Conservation (phyloP, 257 asterid genomes). For the Fraxinus quadrangulata region DNA sequence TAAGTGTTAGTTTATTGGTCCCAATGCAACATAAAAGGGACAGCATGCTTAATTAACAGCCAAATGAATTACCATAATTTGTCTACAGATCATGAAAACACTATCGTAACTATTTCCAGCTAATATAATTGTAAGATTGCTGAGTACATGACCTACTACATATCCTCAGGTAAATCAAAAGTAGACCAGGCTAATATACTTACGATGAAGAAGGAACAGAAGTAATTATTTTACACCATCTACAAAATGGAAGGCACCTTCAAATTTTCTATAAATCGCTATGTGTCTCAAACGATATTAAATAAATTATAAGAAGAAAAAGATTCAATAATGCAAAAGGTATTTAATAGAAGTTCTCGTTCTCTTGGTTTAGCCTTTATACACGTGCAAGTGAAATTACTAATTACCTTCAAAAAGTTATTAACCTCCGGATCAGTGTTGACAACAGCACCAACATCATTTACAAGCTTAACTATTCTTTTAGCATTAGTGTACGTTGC, state of each 20-base stretch:
- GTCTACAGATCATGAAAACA: not conserved
- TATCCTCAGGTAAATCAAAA: not conserved
- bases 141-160: slow-evolving; percentile 8
- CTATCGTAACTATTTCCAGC: slow-evolving; percentile 6
- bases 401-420: slow-evolving; percentile 69
- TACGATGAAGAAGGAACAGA: not conserved
- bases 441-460: slow-evolving; percentile 91
- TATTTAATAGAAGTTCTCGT: not conserved
- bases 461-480: slow-evolving; percentile 92
- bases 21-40: not conserved
- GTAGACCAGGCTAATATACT: not conserved
- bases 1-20: not conserved
- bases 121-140: not conserved
- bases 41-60: slow-evolving; percentile 9
- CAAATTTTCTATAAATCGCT: not conserved
- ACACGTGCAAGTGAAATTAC: slow-evolving; percentile 16
- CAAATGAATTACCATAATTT: not conserved
- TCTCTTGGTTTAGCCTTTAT: slow-evolving; percentile 3
- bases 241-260: not conserved
- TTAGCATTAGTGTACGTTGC: slow-evolving; percentile 97
- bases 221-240: not conserved
- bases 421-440: slow-evolving; percentile 95
- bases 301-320: not conserved
- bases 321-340: not conserved
- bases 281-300: not conserved